phyloP scores from a whole-genome alignment of 164 flowering plant species.

The Tetrastigma voinierianum region DNA sequence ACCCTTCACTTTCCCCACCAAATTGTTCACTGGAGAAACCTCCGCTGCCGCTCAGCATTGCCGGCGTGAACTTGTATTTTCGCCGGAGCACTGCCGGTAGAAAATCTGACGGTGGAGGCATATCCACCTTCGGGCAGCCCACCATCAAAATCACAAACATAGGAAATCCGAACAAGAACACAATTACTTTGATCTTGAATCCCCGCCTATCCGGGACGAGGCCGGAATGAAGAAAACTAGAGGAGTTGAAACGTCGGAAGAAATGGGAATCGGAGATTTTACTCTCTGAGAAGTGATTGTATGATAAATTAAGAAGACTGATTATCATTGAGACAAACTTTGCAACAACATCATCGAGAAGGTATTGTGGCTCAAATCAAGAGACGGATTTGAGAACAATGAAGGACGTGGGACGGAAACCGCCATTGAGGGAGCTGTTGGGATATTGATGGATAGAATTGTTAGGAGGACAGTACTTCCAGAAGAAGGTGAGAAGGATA shows the following conservation, averaged over 20 bases:
- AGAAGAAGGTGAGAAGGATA: slow-evolving; percentile 62
- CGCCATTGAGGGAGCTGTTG: slow-evolving; percentile 44
- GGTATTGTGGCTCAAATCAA: slow-evolving; percentile 56
- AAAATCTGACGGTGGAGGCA: slow-evolving; percentile 46
- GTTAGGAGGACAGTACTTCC: slow-evolving; percentile 68
- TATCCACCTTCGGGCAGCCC: slow-evolving; percentile 30
- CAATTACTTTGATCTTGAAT: slow-evolving; percentile 27
- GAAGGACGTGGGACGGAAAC: slow-evolving; percentile 49
- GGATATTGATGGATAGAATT: slow-evolving; percentile 40
- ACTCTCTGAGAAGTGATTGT: slow-evolving; percentile 45
- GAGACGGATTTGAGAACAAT: slow-evolving; percentile 47
- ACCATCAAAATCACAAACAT: slow-evolving; percentile 23
- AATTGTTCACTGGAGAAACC: slow-evolving; percentile 36
- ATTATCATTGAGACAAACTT: slow-evolving; percentile 35
- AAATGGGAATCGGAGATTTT: slow-evolving; percentile 39
- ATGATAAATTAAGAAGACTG: slow-evolving; percentile 49
- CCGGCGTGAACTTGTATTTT: slow-evolving; percentile 33
- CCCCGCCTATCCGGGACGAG: slow-evolving; percentile 29
- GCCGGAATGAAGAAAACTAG: slow-evolving; percentile 55
- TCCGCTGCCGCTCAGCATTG: slow-evolving; percentile 49
- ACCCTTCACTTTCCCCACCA: slow-evolving; percentile 36
- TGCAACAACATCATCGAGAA: slow-evolving; percentile 49
- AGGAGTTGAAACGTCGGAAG: slow-evolving; percentile 38
- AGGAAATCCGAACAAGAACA: slow-evolving; percentile 39
- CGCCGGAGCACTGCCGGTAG: slow-evolving; percentile 23